These are phyloP conservation scores for Kuraishia cidri DNA, from an alignment of 805 yeast genomes.

Conservation along the genomic window DNA sequence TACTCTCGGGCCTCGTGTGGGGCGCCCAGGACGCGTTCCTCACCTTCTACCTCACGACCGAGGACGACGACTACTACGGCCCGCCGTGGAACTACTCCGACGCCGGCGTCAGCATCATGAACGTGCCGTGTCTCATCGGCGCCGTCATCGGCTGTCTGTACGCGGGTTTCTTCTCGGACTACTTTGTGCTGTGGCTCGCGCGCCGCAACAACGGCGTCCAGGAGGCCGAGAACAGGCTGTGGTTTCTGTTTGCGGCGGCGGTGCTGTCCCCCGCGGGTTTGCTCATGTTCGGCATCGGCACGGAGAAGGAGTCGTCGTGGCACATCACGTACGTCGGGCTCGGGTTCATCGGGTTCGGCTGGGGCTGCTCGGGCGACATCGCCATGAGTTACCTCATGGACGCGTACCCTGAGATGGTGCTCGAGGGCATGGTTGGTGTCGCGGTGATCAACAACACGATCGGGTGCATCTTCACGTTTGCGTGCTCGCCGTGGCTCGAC, in stretches of 20 bases:
- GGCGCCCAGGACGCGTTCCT: constrained; percentile 71
- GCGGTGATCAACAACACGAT: constrained; percentile 52
- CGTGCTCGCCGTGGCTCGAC: constrained; percentile 54
- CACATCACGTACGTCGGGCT: constrained; percentile 48
- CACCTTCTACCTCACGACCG: constrained; percentile 65
- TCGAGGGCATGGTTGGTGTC: constrained; percentile 62
- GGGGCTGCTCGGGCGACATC: constrained; percentile 62
- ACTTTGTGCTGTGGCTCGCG: constrained; percentile 56
- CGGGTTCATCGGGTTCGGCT: constrained; percentile 57
- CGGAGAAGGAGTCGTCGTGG: constrained; percentile 40
- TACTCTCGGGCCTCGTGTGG: constrained; percentile 61
- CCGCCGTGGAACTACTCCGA: constrained; percentile 59
- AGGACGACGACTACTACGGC: constrained; percentile 52
- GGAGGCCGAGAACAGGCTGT: constrained; percentile 58
- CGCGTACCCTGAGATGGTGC: constrained; percentile 54
- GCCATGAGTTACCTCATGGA: constrained; percentile 61
- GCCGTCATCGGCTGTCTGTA: constrained; percentile 56
- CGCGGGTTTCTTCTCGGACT: constrained; percentile 54
- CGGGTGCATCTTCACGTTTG: constrained; percentile 59
- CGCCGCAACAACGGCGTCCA: constrained; percentile 47
- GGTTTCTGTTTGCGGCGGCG: constrained; percentile 47
- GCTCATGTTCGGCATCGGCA: constrained; percentile 57
- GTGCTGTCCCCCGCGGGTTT: constrained; percentile 54
- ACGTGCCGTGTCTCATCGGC: constrained; percentile 59
- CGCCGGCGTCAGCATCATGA: constrained; percentile 63